Evolutionary conservation across 306 rosid genomes (phyloP).

Genomic region (Bauhinia variegata): DNA sequence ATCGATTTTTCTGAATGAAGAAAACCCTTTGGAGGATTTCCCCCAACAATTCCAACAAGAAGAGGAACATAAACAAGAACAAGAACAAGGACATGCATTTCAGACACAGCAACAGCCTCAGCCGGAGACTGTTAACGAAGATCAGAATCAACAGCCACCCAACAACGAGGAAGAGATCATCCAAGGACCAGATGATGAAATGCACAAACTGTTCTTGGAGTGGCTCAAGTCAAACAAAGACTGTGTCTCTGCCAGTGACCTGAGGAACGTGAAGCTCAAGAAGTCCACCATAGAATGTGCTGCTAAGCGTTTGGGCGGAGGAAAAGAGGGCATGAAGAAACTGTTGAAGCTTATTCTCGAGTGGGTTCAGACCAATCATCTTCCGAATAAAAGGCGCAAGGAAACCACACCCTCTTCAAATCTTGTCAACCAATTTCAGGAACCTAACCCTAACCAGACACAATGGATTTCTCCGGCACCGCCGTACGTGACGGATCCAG

Average conservation of each 20-base stretch:
- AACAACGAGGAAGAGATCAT: constrained; percentile 25
- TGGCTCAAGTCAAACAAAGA: constrained; percentile 84
- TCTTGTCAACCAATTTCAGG: constrained; percentile 35
- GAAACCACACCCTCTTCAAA: constrained; percentile 25
- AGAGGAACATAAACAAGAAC: constrained; percentile 27
- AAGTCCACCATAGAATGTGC: constrained; percentile 83
- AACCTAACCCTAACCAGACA: constrained; percentile 41
- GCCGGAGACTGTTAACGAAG: neutral
- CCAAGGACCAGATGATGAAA: constrained; percentile 51
- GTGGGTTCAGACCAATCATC: constrained; percentile 93
- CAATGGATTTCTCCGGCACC: constrained; percentile 49
- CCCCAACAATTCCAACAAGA: constrained; percentile 27
- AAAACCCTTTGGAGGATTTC: constrained; percentile 49
- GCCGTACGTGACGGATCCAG: constrained; percentile 40
- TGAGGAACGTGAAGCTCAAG: constrained; percentile 83
- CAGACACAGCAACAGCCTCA: neutral
- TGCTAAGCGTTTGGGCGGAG: constrained; percentile 84
- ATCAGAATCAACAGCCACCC: constrained; percentile 31
- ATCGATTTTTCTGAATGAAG: constrained; percentile 56
- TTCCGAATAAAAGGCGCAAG: constrained; percentile 59
- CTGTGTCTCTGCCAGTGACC: constrained; percentile 79
- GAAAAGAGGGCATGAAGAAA: constrained; percentile 90
- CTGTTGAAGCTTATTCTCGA: constrained; percentile 84
- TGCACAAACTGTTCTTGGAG: constrained; percentile 86
- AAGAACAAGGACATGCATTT: constrained; percentile 19